Conservation (phyloP, 371 early-diverging fungal genomes). For the Mortierella sp. region DNA sequence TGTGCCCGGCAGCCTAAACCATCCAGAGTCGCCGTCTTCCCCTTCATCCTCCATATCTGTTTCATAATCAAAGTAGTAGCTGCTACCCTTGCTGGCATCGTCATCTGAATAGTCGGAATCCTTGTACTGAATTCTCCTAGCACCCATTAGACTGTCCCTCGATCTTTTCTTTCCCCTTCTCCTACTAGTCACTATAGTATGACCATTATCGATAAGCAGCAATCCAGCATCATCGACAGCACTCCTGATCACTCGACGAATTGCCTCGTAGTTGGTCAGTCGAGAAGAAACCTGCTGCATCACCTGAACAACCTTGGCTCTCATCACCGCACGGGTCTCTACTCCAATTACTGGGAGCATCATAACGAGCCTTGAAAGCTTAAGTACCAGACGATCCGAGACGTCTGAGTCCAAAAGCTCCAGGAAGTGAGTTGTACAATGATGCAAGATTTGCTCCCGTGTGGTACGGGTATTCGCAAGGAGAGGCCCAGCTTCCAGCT, state of each 20-base stretch:
- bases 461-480: neutral
- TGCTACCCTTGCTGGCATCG: neutral
- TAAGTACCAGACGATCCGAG: constrained; percentile 20
- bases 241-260: constrained; percentile 25
- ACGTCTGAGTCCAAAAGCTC: constrained; percentile 33
- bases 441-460: constrained; percentile 37
- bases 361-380: constrained; percentile 41
- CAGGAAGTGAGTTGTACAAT: constrained; percentile 39
- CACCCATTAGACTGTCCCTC: neutral
- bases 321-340: constrained; percentile 32
- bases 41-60: neutral
- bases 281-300: constrained; percentile 23
- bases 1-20: constrained; percentile 9
- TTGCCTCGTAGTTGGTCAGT: constrained; percentile 21
- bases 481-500: neutral
- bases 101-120: constrained; percentile 4
- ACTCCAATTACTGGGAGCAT: constrained; percentile 42
- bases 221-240: constrained; percentile 43
- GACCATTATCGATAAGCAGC: neutral
- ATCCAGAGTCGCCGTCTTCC: constrained; percentile 7
- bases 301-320: constrained; percentile 20
- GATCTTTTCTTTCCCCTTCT: neutral
- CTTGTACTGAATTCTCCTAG: constrained; percentile 3
- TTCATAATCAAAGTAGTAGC: neutral
- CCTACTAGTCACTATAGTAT: neutral